These are phyloP conservation scores for Fusarium austroafricanum DNA, from an alignment of 2,329 filamentous ascomycete species.

Conservation along the genomic window DNA sequence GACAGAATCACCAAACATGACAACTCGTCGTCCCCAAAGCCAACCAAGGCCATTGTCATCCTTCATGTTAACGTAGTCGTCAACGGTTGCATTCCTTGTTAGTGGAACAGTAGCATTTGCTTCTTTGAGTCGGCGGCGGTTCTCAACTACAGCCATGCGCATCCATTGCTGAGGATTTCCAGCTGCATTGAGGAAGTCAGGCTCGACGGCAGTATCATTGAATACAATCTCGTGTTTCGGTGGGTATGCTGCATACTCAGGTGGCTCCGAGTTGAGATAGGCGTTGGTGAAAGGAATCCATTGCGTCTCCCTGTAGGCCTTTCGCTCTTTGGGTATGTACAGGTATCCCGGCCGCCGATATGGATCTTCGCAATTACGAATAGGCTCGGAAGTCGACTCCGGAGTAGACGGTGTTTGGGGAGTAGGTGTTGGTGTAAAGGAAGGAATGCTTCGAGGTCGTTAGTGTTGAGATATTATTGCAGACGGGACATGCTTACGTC, in stretches of 20 bases:
- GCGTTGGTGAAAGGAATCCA: constrained; percentile 33
- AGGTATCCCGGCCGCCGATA: constrained; percentile 64
- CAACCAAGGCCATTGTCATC: constrained; percentile 18
- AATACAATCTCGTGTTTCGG: constrained; percentile 68
- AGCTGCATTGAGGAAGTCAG: constrained; percentile 16
- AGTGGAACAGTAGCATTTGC: not conserved
- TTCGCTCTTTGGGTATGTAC: constrained; percentile 66
- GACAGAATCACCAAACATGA: constrained; percentile 36
- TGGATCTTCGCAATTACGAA: constrained; percentile 30
- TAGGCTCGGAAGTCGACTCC: not conserved
- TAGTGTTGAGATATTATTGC: not conserved
- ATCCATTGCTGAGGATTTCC: constrained; percentile 35
- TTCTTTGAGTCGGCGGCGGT: constrained; percentile 11
- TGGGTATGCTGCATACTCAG: constrained; percentile 56
- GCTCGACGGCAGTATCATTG: constrained; percentile 67
- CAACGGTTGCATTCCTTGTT: not conserved
- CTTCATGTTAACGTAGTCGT: constrained; percentile 28
- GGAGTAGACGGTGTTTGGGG: not conserved
- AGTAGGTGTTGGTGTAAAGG: constrained; percentile 5
- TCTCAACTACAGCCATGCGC: constrained; percentile 29
- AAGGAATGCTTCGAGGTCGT: not conserved
- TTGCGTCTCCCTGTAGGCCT: constrained; percentile 67
- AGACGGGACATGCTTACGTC: not conserved
- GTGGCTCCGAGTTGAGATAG: constrained; percentile 71
- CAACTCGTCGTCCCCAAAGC: constrained; percentile 34